Percentiles rank a stretch among this genome's conserved stretches.
phyloP scores from a whole-genome alignment of 2,329 filamentous ascomycete species.

The Penicillium griseofulvum region DNA sequence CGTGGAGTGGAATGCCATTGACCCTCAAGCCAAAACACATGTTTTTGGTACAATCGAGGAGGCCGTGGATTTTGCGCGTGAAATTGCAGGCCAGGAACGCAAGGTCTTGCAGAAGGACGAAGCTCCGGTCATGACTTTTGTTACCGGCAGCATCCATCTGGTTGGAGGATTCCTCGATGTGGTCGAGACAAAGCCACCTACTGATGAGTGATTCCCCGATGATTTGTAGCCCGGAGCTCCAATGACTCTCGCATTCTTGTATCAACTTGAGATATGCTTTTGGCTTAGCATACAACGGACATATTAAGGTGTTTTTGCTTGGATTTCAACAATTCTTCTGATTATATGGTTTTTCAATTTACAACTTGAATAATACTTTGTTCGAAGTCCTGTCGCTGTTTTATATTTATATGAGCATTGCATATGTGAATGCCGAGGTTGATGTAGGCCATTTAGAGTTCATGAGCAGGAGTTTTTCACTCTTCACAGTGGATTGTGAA shows the following conservation, averaged over 20 bases:
- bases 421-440: background rate
- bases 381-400: background rate
- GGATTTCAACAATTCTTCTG: constrained; percentile 30
- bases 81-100: constrained; percentile 39
- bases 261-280: constrained; percentile 21
- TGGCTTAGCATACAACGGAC: constrained; percentile 8
- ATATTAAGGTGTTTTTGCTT: constrained; percentile 23
- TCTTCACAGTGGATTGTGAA: background rate
- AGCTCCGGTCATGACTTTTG: constrained; percentile 60
- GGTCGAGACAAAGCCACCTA: constrained; percentile 53
- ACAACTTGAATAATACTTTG: background rate
- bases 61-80: constrained; percentile 60
- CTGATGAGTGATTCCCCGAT: constrained; percentile 7
- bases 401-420: background rate
- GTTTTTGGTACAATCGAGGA: constrained; percentile 67
- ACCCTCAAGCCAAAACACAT: constrained; percentile 53
- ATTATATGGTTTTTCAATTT: constrained; percentile 1
- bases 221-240: constrained; percentile 12
- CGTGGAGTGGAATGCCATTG: constrained; percentile 57
- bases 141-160: constrained; percentile 81
- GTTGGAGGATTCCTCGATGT: constrained; percentile 76
- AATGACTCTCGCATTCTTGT: constrained; percentile 17
- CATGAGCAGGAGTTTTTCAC: background rate
- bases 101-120: constrained; percentile 30
- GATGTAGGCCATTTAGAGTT: background rate